Conservation (phyloP, 768 basidiomycete species). For the Psilocybe cyanescens region DNA sequence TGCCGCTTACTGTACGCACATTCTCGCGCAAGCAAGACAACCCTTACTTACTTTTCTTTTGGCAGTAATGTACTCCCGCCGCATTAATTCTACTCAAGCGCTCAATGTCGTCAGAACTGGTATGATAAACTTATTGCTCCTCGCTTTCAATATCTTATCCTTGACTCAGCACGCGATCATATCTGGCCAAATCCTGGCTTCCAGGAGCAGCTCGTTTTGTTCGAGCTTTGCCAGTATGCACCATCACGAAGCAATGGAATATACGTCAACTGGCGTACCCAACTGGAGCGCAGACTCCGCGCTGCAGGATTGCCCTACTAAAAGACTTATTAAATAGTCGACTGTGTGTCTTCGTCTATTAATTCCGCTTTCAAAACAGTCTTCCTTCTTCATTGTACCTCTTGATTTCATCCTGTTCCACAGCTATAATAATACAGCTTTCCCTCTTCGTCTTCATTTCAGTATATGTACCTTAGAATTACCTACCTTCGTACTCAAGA, state of each 20-base stretch:
- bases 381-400: background rate
- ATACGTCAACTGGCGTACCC: slow-evolving; percentile 67
- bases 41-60: slow-evolving; percentile 15
- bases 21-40: background rate
- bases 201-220: slow-evolving; percentile 77
- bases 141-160: slow-evolving; percentile 3
- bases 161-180: slow-evolving; percentile 64
- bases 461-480: background rate
- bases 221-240: slow-evolving; percentile 71
- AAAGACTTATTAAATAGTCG: background rate
- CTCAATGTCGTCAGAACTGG: slow-evolving; percentile 65
- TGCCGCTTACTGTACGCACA: slow-evolving; percentile 71
- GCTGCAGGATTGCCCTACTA: slow-evolving; percentile 40
- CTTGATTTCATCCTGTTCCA: background rate
- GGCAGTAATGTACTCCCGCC: slow-evolving; percentile 70
- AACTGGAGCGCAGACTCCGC: slow-evolving; percentile 52
- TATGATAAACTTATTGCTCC: slow-evolving; percentile 27
- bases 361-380: background rate
- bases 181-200: slow-evolving; percentile 83
- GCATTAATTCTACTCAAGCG: slow-evolving; percentile 59
- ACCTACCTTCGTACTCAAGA: no score
- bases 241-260: slow-evolving; percentile 64
- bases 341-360: background rate
- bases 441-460: background rate
- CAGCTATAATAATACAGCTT: background rate